Conservation (phyloP, 805 yeast genomes). For the Candida coquimbonensis region DNA sequence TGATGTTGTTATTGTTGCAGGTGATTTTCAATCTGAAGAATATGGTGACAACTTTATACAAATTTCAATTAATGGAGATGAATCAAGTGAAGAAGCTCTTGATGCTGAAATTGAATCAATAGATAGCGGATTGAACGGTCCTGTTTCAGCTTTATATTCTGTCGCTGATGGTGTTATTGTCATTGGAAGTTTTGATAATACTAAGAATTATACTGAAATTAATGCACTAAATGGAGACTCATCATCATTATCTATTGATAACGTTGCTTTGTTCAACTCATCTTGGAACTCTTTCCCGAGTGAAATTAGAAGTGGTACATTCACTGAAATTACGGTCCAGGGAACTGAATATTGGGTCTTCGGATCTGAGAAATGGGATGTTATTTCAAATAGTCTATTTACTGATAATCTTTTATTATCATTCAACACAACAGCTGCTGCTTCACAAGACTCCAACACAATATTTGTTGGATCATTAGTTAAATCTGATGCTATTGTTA, state of each 20-base stretch:
- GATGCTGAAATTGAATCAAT: slow-evolving; percentile 17
- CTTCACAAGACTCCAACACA: slow-evolving; percentile 11
- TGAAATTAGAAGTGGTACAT: slow-evolving; percentile 8
- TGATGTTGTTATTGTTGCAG: slow-evolving; percentile 38
- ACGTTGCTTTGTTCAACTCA: slow-evolving; percentile 29
- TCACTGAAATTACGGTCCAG: slow-evolving; percentile 26
- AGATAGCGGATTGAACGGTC: slow-evolving; percentile 35
- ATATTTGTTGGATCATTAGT: slow-evolving; percentile 21
- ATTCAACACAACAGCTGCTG: slow-evolving; percentile 26
- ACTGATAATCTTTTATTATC: slow-evolving; percentile 19
- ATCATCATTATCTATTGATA: slow-evolving; percentile 29
- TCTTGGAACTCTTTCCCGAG: slow-evolving; percentile 40
- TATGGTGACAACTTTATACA: slow-evolving; percentile 34
- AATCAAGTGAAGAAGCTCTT: slow-evolving; percentile 11
- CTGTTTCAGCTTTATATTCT: slow-evolving; percentile 26
- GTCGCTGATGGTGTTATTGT: slow-evolving; percentile 33
- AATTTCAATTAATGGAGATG: slow-evolving; percentile 21
- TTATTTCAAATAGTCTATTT: slow-evolving; percentile 30
- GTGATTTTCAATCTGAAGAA: slow-evolving; percentile 34
- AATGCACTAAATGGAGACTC: slow-evolving; percentile 22
- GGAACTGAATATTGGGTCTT: slow-evolving; percentile 37
- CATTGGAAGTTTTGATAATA: slow-evolving; percentile 39
- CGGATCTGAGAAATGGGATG: slow-evolving; percentile 35
- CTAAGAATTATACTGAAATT: slow-evolving; percentile 26
- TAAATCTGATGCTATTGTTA: slow-evolving; percentile 12